phyloP scores from a whole-genome alignment of 73 alveolate genomes.

The Paramecium primaurelia region DNA sequence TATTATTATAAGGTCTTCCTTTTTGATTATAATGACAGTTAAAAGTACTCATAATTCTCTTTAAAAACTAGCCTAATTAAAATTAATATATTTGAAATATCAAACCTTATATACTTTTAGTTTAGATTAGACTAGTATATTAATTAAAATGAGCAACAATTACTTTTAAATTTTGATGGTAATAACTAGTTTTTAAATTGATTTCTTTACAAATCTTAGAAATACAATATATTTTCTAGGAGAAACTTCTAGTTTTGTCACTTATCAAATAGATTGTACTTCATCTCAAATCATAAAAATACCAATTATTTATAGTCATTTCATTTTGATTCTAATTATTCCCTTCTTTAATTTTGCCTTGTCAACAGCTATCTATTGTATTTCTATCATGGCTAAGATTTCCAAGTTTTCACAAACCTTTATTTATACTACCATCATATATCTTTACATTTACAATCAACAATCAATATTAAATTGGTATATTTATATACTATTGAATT shows the following conservation, averaged over 20 bases:
- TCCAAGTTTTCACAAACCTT: not conserved
- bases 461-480: not conserved
- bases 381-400: not conserved
- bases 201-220: not conserved
- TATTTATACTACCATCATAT: not conserved
- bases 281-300: not conserved
- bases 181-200: not conserved
- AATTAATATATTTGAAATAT: not conserved
- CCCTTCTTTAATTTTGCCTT: not conserved
- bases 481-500: not conserved
- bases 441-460: not conserved
- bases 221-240: not conserved
- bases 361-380: not conserved
- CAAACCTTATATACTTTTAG: not conserved
- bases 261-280: not conserved
- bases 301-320: not conserved
- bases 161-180: not conserved
- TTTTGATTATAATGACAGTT: not conserved
- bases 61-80: not conserved
- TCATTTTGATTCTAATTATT: not conserved
- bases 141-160: not conserved
- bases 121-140: not conserved
- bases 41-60: not conserved
- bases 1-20: not conserved
- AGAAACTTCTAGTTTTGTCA: not conserved